A percentile compares a stretch with the other conserved stretches of the same genome.
These are phyloP conservation scores for Cyphellophora europaea DNA, from an alignment of 2,329 filamentous ascomycete species.

Conservation along the genomic window DNA sequence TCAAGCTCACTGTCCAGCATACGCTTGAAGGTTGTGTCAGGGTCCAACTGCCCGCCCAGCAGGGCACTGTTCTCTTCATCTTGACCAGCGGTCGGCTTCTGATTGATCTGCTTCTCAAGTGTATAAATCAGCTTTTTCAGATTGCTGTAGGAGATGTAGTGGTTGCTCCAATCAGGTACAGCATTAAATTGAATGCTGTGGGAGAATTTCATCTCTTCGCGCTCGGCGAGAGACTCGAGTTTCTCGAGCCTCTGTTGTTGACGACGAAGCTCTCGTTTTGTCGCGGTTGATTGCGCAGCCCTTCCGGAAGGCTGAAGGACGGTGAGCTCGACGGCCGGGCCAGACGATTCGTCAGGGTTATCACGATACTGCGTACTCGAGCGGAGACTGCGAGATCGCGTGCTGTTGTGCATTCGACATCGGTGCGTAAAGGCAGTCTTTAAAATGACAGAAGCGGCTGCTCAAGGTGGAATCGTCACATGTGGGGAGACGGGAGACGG, in stretches of 20 bases:
- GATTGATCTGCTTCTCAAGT: slow-evolving; percentile 76
- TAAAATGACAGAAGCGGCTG: too few species aligned
- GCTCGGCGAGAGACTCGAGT: slow-evolving; percentile 15
- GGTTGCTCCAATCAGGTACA: slow-evolving; percentile 97
- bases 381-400: neutral
- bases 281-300: neutral
- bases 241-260: slow-evolving; percentile 15
- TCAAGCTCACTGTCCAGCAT: slow-evolving; percentile 83
- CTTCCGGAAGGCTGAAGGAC: neutral
- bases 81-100: slow-evolving; percentile 41
- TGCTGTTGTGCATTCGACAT: neutral
- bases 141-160: slow-evolving; percentile 98
- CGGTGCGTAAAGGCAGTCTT: neutral
- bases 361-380: neutral
- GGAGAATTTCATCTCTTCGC: slow-evolving; percentile 82
- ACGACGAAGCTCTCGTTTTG: slow-evolving; percentile 4
- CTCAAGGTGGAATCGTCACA: too few species aligned
- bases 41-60: slow-evolving; percentile 57
- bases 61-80: slow-evolving; percentile 83
- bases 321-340: neutral
- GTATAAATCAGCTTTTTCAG: slow-evolving; percentile 98
- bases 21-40: slow-evolving; percentile 71
- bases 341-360: neutral
- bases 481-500: too few species aligned
- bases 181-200: slow-evolving; percentile 99